Conservation (phyloP, 116 monocot genomes). For the Cymodocea nodosa region DNA sequence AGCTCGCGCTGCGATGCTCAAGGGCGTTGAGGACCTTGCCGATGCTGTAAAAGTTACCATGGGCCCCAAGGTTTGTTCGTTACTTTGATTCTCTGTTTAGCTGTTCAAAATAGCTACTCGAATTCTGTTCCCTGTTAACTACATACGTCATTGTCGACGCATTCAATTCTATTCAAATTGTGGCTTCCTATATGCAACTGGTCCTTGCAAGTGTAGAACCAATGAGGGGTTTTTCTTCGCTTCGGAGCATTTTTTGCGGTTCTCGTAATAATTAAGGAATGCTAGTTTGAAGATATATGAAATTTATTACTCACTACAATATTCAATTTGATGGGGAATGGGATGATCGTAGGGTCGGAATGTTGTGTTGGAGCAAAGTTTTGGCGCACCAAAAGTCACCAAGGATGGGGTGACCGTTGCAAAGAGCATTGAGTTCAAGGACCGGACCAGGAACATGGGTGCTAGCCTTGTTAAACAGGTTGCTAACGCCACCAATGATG, state of each 20-base stretch:
- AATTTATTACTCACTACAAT: no score
- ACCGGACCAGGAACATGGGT: conserved; percentile 82
- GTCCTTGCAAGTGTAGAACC: no score
- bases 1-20: conserved; percentile 28
- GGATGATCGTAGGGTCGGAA: conserved; percentile 46
- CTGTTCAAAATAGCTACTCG: neutral
- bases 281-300: no score
- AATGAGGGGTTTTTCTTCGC: no score
- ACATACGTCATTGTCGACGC: no score
- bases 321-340: no score
- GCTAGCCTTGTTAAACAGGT: conserved; percentile 97
- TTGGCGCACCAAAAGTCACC: conserved; percentile 92
- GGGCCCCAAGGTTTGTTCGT: conserved; percentile 24
- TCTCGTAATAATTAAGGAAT: no score
- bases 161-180: no score
- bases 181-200: no score
- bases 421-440: conserved; percentile 86
- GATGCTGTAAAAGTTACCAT: conserved; percentile 32
- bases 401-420: conserved; percentile 91
- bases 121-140: no score
- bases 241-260: no score
- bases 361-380: conserved; percentile 92
- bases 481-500: conserved; percentile 97
- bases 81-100: neutral
- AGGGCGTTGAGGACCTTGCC: conserved; percentile 24